phyloP scores from a whole-genome alignment of 345 rosid species.

The Eucalyptus regnans region DNA sequence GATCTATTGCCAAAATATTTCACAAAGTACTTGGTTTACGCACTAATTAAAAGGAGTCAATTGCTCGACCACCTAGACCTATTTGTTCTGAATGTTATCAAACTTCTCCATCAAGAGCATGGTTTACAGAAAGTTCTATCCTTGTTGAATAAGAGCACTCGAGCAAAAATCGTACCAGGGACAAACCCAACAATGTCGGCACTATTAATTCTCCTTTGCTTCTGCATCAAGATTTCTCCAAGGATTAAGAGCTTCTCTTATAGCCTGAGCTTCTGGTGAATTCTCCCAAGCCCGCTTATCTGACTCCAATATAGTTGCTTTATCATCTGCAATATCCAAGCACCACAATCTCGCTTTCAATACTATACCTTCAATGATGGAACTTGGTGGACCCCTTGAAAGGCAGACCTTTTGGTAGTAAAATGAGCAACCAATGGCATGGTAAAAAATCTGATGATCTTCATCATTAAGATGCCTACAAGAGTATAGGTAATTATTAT shows the following conservation, averaged over 20 bases:
- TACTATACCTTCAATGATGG: neutral
- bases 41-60: neutral
- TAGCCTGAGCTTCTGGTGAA: conserved; percentile 65
- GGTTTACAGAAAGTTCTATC: neutral
- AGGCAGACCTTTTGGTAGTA: neutral
- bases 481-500: neutral
- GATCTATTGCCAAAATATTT: neutral
- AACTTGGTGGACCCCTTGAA: neutral
- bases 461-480: neutral
- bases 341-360: neutral
- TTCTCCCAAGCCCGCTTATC: conserved; percentile 70
- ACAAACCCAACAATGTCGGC: neutral
- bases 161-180: neutral
- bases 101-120: neutral
- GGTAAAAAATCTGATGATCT: neutral
- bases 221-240: conserved; percentile 56
- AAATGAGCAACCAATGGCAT: neutral
- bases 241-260: conserved; percentile 70
- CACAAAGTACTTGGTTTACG: neutral
- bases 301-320: conserved; percentile 42
- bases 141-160: neutral
- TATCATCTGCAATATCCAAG: conserved; percentile 35
- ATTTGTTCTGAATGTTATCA: neutral
- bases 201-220: conserved; percentile 4
- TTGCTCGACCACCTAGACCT: neutral